Percentiles rank a stretch among this genome's conserved stretches.
Conservation (phyloP, 352 stramenopile species). For the Phytophthora ohioensis region DNA sequence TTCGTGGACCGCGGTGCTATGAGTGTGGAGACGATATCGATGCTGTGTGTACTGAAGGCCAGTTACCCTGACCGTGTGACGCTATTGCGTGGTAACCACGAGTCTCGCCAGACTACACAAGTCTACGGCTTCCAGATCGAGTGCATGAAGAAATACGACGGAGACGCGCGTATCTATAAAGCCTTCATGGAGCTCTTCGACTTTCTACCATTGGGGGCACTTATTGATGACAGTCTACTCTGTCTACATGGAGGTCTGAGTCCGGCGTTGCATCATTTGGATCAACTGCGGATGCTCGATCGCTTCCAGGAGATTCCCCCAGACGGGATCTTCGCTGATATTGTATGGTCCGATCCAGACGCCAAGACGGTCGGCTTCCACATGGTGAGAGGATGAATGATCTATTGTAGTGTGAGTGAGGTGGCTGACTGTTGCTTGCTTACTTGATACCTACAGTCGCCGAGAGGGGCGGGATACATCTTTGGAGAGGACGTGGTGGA, state of each 20-base stretch:
- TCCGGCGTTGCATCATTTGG: constrained; percentile 82
- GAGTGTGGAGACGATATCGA: constrained; percentile 93
- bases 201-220: constrained; percentile 83
- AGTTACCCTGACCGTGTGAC: constrained; percentile 93
- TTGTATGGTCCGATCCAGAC: constrained; percentile 88
- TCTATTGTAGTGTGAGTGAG: constrained; percentile 48
- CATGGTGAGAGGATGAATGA: constrained; percentile 43
- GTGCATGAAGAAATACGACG: constrained; percentile 88
- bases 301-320: constrained; percentile 84
- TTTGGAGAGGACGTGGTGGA: constrained; percentile 89
- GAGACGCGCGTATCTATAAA: constrained; percentile 77
- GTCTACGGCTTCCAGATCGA: constrained; percentile 90
- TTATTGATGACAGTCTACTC: constrained; percentile 71
- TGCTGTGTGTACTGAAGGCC: constrained; percentile 91
- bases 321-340: constrained; percentile 81
- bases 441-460: constrained; percentile 46
- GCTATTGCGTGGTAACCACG: constrained; percentile 96
- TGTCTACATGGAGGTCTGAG: constrained; percentile 77
- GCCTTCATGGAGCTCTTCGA: constrained; percentile 85
- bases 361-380: constrained; percentile 88
- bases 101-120: constrained; percentile 86
- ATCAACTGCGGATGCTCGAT: constrained; percentile 93
- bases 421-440: constrained; percentile 19
- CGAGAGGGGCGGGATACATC: constrained; percentile 86
- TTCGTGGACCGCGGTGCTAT: constrained; percentile 97